Conservation (phyloP, 345 rosid genomes). For the Eucalyptus shirleyi region DNA sequence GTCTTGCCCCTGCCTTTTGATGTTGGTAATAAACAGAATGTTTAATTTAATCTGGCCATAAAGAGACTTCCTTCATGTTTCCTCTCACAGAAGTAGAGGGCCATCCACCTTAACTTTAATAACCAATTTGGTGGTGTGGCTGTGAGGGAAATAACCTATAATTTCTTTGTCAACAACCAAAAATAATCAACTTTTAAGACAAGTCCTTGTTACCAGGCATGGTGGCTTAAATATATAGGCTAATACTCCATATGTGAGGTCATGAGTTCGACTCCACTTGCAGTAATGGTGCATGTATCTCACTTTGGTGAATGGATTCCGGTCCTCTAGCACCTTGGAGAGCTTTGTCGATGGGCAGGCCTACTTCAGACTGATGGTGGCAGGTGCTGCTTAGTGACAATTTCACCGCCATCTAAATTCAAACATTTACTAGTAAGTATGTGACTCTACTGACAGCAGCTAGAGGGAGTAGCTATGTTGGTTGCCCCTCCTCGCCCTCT, state of each 20-base stretch:
- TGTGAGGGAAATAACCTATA: neutral
- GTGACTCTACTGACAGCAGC: neutral
- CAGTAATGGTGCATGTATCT: neutral
- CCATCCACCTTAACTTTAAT: neutral
- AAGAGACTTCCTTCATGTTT: neutral
- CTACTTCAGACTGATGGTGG: neutral
- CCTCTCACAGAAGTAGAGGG: neutral
- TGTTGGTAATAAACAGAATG: neutral
- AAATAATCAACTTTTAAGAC: neutral
- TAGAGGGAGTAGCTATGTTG: neutral
- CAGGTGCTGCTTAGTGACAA: neutral
- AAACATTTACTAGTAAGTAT: neutral
- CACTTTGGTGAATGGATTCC: neutral
- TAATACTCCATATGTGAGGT: neutral
- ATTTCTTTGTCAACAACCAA: neutral
- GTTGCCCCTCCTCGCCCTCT: neutral
- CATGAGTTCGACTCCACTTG: neutral
- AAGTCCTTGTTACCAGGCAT: neutral
- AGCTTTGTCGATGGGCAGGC: neutral
- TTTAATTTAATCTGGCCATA: neutral
- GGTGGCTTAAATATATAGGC: neutral
- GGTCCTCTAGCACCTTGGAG: neutral
- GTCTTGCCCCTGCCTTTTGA: neutral
- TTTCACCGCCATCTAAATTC: neutral
- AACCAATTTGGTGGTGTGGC: neutral